Evolutionary conservation across 352 stramenopile species (phyloP).

Genomic region (Globisporangium acanthophoron): DNA sequence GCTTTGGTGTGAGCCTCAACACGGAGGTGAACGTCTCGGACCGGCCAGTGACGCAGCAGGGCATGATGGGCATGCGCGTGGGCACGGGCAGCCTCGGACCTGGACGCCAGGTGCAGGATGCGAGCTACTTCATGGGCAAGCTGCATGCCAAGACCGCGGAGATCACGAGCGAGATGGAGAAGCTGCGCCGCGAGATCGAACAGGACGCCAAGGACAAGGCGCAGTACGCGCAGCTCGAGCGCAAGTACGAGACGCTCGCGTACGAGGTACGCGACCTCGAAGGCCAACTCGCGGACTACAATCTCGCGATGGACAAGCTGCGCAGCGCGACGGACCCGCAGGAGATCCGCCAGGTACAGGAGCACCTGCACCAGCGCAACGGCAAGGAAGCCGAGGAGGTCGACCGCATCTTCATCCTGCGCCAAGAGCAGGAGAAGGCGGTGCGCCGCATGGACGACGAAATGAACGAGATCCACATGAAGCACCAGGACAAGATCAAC

Average conservation of each 20-base stretch:
- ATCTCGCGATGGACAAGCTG: constrained; percentile 92
- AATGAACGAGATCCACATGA: constrained; percentile 71
- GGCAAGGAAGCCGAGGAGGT: constrained; percentile 85
- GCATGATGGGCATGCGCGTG: constrained; percentile 90
- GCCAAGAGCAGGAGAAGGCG: constrained; percentile 75
- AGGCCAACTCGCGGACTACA: constrained; percentile 91
- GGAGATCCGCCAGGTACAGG: constrained; percentile 65
- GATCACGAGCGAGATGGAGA: constrained; percentile 77
- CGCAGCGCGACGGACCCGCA: constrained; percentile 57
- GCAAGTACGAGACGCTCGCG: constrained; percentile 69
- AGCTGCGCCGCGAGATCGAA: constrained; percentile 78
- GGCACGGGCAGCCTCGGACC: constrained; percentile 51
- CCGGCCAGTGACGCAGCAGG: constrained; percentile 89
- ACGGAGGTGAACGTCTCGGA: constrained; percentile 90
- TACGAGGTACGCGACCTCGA: constrained; percentile 81
- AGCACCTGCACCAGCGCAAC: constrained; percentile 68
- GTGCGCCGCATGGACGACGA: constrained; percentile 68
- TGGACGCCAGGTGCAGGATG: constrained; percentile 82
- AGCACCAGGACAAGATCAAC: constrained; percentile 87
- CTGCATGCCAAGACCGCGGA: constrained; percentile 89
- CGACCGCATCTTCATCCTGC: constrained; percentile 85
- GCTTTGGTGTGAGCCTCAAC: constrained; percentile 79
- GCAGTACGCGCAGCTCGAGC: constrained; percentile 84
- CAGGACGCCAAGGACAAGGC: constrained; percentile 85
- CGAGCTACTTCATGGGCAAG: constrained; percentile 87